Base-by-base conservation (phyloP, 2,329 filamentous ascomycete species). In the Colletotrichum sp. region DNA sequence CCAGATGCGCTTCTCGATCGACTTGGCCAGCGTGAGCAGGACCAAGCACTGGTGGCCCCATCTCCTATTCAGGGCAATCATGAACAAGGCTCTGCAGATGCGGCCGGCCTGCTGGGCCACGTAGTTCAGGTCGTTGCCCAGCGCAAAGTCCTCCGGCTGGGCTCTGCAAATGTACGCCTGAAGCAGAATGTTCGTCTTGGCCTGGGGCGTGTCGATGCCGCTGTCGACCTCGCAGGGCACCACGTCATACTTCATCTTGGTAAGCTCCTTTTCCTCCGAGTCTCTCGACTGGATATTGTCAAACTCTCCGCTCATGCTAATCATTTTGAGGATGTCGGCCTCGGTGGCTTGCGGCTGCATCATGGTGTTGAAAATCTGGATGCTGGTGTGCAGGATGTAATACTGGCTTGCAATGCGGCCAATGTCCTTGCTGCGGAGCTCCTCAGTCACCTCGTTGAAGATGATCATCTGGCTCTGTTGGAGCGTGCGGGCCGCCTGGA, bases 381-480 rank as follows among this genome's bases (percentile, higher is more conserved):
- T 94, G 83, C 95, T 98, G 16, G 94, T 94, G 81, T 99, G 96
- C 64, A 98, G 89, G 65, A 99, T 96, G 82, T 99, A 99, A 82
- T 94, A 99, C 84, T 99, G 96, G 84, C 96, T 99, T 18, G 97
- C 97, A 83, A 99, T 99, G 18, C 97, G 93, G 5, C 97, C 97
- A 67, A 99, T 94, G 81, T 99, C 96, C 84, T 99, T 99, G 76
- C 96, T 95, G 75, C 95, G 93, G 10, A 99, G 91, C 81, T 98
- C 96, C 79, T 98, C 96, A 0, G 96, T 99, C 21, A 89, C 92
- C 82, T 99, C 97, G 79, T 99, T 98, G 88, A 96, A 99, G 72
- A 99, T 97, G 81, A 99, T 97, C 98, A 99, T 99, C 85, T 99
- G 97, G 80, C 95, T 98, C 82, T 96, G 91, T 82, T 98, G 96